A percentile compares a stretch with the other conserved stretches of the same genome.
phyloP scores from a whole-genome alignment of 306 rosid species.

The Vicia faba region DNA sequence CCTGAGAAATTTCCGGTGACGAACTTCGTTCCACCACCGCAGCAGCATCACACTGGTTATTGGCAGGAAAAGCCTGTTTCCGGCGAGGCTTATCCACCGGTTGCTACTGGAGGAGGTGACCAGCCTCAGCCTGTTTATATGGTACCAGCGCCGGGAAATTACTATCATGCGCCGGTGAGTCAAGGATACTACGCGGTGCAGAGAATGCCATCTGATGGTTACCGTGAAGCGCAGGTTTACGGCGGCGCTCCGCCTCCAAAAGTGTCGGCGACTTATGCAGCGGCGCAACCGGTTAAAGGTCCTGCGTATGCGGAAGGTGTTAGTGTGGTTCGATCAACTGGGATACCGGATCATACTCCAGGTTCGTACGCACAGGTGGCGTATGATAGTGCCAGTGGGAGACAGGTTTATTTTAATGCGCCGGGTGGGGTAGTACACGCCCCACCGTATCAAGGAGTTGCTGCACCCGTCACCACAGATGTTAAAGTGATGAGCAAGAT shows the following conservation, averaged over 20 bases:
- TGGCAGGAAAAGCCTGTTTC: conserved; percentile 69
- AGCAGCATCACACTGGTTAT: conserved; percentile 43
- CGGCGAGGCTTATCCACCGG: conserved; percentile 49
- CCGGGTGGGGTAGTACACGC: conserved; percentile 54
- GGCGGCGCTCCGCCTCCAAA: conserved; percentile 42
- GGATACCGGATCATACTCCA: conserved; percentile 38
- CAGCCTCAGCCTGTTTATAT: conserved; percentile 66
- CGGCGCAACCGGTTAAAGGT: conserved; percentile 53
- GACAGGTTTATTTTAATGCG: conserved; percentile 76
- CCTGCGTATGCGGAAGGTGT: conserved; percentile 58
- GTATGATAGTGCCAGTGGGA: conserved; percentile 66
- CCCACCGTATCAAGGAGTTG: conserved; percentile 54
- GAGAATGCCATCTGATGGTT: conserved; percentile 59
- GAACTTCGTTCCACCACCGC: conserved; percentile 30
- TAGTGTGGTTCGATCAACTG: conserved; percentile 47
- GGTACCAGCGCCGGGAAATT: conserved; percentile 53
- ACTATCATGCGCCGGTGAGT: conserved; percentile 55
- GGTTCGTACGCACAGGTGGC: conserved; percentile 47
- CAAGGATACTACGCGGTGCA: conserved; percentile 77
- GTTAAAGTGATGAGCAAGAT: conserved; percentile 66
- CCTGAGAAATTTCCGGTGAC: conserved; percentile 54
- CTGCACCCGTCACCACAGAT: conserved; percentile 45
- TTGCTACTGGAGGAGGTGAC: conserved; percentile 50
- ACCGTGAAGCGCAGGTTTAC: conserved; percentile 76
- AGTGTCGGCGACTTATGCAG: conserved; percentile 38